phyloP scores from a whole-genome alignment of 192 early-diverging fungal genomes.

The Radiomyces spectabilis region DNA sequence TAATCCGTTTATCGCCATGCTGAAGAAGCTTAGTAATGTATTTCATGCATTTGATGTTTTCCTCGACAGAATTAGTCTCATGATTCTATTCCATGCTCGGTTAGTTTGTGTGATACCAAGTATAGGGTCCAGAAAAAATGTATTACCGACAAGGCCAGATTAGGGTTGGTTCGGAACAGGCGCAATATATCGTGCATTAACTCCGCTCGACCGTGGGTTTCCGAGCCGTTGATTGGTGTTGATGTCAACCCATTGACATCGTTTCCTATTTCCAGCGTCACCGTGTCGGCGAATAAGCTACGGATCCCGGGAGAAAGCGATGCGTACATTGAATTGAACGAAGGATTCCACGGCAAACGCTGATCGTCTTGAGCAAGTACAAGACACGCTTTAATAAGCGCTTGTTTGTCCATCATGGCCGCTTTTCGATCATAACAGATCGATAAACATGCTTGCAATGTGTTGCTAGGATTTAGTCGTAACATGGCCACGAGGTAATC shows the following conservation, averaged over 20 bases:
- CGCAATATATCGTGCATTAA: slow-evolving; percentile 65
- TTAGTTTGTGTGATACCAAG: no score
- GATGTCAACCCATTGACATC: slow-evolving; percentile 16
- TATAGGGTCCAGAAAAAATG: no score
- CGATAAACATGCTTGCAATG: slow-evolving; percentile 59
- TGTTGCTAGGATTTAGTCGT: slow-evolving; percentile 60
- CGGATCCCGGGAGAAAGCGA: slow-evolving; percentile 52
- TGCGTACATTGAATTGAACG: slow-evolving; percentile 40
- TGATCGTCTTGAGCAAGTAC: slow-evolving; percentile 53
- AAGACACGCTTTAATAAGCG: slow-evolving; percentile 67
- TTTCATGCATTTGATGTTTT: slow-evolving; percentile 56
- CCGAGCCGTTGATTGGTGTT: slow-evolving; percentile 40
- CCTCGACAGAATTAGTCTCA: no score
- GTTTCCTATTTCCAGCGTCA: slow-evolving; percentile 1
- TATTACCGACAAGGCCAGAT: slow-evolving; percentile 60
- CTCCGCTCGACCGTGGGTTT: slow-evolving; percentile 59
- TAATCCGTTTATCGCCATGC: slow-evolving; percentile 6
- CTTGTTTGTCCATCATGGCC: slow-evolving; percentile 66
- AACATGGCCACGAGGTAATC: slow-evolving; percentile 62
- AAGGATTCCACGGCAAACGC: slow-evolving; percentile 62
- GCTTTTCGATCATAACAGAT: slow-evolving; percentile 55
- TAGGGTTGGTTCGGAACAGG: slow-evolving; percentile 62
- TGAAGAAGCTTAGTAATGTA: slow-evolving; percentile 46
- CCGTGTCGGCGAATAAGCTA: slow-evolving; percentile 49
- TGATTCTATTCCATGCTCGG: no score